phyloP scores from a whole-genome alignment of 768 basidiomycete species.

The Phylloporus arenicola region DNA sequence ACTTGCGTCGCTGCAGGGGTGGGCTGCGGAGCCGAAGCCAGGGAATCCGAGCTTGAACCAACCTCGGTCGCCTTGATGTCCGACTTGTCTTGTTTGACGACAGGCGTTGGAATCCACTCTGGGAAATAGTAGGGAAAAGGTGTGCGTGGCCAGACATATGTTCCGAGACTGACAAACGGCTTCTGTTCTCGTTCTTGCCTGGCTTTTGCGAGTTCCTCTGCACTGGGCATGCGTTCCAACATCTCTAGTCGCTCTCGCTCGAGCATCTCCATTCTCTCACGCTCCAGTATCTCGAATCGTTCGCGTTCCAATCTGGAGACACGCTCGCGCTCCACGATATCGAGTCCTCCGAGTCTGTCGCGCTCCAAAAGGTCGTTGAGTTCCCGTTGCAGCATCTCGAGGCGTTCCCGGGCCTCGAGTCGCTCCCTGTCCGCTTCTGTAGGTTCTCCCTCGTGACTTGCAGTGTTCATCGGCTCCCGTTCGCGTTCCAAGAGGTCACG shows the following conservation, averaged over 20 bases:
- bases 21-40: constrained; percentile 12
- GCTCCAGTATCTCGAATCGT: constrained; percentile 25
- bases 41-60: constrained; percentile 29
- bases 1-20: constrained; percentile 9
- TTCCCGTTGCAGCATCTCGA: constrained; percentile 33
- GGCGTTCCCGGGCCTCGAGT: constrained; percentile 19
- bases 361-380: constrained; percentile 26
- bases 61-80: constrained; percentile 15
- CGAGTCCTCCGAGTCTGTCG: constrained; percentile 27
- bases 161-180: constrained; percentile 26
- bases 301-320: constrained; percentile 27
- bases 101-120: constrained; percentile 28
- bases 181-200: constrained; percentile 28
- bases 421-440: constrained; percentile 25
- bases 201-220: constrained; percentile 30
- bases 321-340: constrained; percentile 27
- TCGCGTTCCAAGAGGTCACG: constrained; percentile 24
- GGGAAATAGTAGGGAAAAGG: constrained; percentile 33
- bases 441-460: constrained; percentile 18
- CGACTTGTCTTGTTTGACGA: constrained; percentile 21
- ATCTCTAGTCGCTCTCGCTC: constrained; percentile 30
- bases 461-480: constrained; percentile 12
- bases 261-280: constrained; percentile 25
- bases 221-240: constrained; percentile 29
- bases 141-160: constrained; percentile 28